Base-by-base conservation (phyloP, 2,329 filamentous ascomycete genomes). In the Ramularia endophylla region DNA sequence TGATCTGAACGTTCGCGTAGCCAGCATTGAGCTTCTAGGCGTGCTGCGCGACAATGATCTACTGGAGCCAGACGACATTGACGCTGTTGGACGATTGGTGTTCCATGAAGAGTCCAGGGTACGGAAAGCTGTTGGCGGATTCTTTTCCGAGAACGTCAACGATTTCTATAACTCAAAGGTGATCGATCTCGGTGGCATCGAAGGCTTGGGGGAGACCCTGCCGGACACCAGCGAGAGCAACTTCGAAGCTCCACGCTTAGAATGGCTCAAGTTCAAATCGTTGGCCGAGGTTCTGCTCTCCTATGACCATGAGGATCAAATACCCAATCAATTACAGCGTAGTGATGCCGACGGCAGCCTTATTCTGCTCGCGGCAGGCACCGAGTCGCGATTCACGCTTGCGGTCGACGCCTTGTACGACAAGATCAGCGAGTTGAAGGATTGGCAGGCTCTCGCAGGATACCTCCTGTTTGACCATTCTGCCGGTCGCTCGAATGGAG, bases 391-490 rank as follows among this genome's bases (percentile, higher is more conserved):
- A 37, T 88, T 94, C 54, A 84, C 85, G 3, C 74, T 95, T 19
- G 90, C 90, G 13, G 85, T 88, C 0, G 85, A 94, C 61, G 85
- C 82, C 0, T 73, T 97, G 4, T 94, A 87, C 56, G 85, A 92
- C 48, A 83, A 84, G 53, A 77, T 95, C 46, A 72, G 80, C 1
- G 87, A 92, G 54, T 75, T 95, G 20, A 78, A 80, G 52, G 81
- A 88, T 43, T 98, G 92, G 92, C 86, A 94, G 58, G 75, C 85
- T 4, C 66, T 98, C 42, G 84, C 88, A 18, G 88, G 88, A 12
- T 98, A 95, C 62, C 75, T 98, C 5, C 72, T 98, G 2, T 94
- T 87, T 60, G 92, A 98, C 56, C 89, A 97, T 63, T 92, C 88
- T 0, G 58, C 62, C 20, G 50, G 56, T 27, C 50, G 67, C 57